phyloP scores from a whole-genome alignment of 139 green algal genomes.

The Chlorella vulgaris region DNA sequence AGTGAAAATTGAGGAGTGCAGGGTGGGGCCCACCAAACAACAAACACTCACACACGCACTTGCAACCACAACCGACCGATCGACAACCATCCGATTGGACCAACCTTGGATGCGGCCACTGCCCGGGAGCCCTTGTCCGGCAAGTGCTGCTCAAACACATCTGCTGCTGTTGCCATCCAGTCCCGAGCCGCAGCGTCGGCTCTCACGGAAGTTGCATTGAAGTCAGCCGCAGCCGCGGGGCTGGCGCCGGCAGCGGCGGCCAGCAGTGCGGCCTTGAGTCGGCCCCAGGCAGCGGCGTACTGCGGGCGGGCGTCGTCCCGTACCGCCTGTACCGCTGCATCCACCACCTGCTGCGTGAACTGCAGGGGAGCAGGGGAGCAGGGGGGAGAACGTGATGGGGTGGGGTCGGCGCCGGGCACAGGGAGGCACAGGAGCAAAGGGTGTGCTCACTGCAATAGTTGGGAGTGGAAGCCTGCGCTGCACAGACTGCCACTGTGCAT shows the following conservation, averaged over 20 bases:
- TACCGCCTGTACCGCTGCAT: background rate
- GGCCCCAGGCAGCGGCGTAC: background rate
- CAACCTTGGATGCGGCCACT: background rate
- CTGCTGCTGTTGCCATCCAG: background rate
- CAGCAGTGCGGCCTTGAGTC: slow-evolving; percentile 19
- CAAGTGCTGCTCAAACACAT: slow-evolving; percentile 8
- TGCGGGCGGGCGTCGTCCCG: background rate
- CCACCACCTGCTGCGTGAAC: slow-evolving; percentile 23
- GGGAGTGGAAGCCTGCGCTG: no score
- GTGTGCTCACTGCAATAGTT: no score
- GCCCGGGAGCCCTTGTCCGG: background rate
- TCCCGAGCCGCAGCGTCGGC: background rate
- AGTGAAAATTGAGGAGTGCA: no score
- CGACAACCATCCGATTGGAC: no score
- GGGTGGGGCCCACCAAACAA: no score
- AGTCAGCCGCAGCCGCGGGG: background rate
- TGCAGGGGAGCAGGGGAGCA: background rate
- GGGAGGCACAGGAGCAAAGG: no score
- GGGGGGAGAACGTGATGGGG: background rate
- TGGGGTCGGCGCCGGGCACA: background rate
- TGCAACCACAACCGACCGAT: no score
- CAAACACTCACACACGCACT: no score
- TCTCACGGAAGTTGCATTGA: background rate
- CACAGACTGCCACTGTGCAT: no score
- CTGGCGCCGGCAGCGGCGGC: background rate